These are phyloP conservation scores for Geranomyces michiganensis DNA, from an alignment of 192 early-diverging fungal genomes.

Conservation along the genomic window DNA sequence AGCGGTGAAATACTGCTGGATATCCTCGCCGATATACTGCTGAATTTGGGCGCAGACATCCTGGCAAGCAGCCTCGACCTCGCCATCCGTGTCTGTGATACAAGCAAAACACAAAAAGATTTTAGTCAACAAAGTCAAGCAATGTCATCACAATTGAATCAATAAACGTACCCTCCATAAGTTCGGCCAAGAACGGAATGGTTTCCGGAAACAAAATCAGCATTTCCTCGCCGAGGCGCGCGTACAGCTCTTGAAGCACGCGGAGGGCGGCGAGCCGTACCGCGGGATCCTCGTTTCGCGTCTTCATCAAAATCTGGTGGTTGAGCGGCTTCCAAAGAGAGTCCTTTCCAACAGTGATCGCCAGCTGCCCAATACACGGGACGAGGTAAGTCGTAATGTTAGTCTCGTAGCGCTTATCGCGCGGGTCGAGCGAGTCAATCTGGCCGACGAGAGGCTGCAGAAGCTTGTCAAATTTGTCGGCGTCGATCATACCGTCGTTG, in stretches of 20 bases:
- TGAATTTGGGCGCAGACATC: conserved; percentile 87
- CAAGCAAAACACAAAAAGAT: not conserved
- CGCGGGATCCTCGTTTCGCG: conserved; percentile 67
- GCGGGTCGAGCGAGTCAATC: conserved; percentile 54
- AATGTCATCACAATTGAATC: too few relatives aligned
- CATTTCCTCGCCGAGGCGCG: conserved; percentile 90
- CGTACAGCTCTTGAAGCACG: conserved; percentile 80
- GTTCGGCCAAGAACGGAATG: conserved; percentile 90
- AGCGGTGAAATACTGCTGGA: conserved; percentile 75
- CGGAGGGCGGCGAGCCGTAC: conserved; percentile 70
- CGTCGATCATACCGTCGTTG: conserved; percentile 66
- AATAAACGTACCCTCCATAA: conserved; percentile 74
- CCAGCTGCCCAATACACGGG: conserved; percentile 79
- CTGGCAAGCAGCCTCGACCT: conserved; percentile 80
- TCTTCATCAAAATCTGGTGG: conserved; percentile 76
- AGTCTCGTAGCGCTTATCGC: conserved; percentile 46
- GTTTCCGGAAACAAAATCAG: conserved; percentile 90
- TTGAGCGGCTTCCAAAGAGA: conserved; percentile 87
- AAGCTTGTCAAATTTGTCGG: conserved; percentile 77
- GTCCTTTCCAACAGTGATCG: conserved; percentile 76
- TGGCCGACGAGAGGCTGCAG: conserved; percentile 74
- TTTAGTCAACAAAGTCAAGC: too few relatives aligned
- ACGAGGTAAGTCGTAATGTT: conserved; percentile 52
- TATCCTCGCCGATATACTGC: conserved; percentile 84
- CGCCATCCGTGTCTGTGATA: conserved; percentile 69